Conservation (phyloP, 306 rosid genomes). For the Macrotyloma uniflorum region DNA sequence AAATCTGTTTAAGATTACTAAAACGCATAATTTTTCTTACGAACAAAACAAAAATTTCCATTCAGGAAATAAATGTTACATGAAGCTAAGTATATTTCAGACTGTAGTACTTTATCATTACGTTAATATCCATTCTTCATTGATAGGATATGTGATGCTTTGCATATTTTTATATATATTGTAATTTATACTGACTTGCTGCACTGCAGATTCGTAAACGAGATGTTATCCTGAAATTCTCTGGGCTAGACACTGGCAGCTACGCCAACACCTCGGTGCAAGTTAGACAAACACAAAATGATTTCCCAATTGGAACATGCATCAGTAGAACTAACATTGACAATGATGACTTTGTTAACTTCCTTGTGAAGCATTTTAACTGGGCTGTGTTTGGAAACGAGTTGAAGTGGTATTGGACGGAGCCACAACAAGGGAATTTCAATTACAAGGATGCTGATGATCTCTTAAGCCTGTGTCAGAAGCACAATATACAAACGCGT, state of each 20-base stretch:
- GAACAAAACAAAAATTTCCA: not conserved
- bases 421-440: conserved; percentile 77
- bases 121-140: conserved; percentile 9
- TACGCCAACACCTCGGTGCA: conserved; percentile 52
- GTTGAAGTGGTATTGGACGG: conserved; percentile 97
- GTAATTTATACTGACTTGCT: conserved; percentile 4
- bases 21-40: not conserved
- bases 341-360: conserved; percentile 83
- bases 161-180: not conserved
- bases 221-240: conserved; percentile 76
- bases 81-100: not conserved
- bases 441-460: conserved; percentile 95
- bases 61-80: not conserved
- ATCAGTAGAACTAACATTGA: conserved; percentile 81
- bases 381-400: conserved; percentile 97
- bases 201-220: conserved; percentile 79
- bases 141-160: conserved; percentile 11
- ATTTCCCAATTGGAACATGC: conserved; percentile 85
- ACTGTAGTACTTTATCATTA: not conserved
- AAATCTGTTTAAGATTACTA: conserved; percentile 3
- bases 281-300: conserved; percentile 68
- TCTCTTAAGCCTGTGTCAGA: conserved; percentile 62
- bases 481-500: conserved; percentile 67
- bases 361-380: conserved; percentile 75
- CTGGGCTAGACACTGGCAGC: conserved; percentile 57